Conservation (phyloP, 2,329 filamentous ascomycete species). For the Botrytis fabae region DNA sequence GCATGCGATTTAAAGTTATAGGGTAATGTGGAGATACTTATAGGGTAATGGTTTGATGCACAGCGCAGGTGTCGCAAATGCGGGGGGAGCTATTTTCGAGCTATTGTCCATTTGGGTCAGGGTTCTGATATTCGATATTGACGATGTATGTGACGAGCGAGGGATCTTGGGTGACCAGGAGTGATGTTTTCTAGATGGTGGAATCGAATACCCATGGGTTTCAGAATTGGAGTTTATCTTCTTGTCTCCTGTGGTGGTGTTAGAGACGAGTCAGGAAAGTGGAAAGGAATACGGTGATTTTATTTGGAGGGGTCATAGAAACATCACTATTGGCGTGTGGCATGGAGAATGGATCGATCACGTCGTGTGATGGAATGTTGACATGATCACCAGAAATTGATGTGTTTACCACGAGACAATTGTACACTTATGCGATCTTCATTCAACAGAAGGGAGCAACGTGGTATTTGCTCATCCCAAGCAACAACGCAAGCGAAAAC, state of each 20-base stretch:
- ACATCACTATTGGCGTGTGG: neutral
- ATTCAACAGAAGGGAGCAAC: neutral
- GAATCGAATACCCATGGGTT: neutral
- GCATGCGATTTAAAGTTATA: neutral
- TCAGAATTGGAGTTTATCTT: neutral
- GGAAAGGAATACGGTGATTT: neutral
- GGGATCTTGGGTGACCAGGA: neutral
- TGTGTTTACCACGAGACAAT: neutral
- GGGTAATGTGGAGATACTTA: slow-evolving; percentile 5
- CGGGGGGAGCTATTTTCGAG: slow-evolving; percentile 1
- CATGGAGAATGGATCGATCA: neutral
- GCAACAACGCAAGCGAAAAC: neutral
- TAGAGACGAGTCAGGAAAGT: neutral
- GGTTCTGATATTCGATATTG: neutral
- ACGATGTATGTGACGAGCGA: neutral
- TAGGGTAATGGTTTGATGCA: neutral
- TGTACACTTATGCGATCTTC: neutral
- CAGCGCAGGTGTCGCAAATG: neutral
- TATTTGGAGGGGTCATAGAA: neutral
- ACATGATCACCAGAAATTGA: neutral
- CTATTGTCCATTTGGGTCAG: neutral
- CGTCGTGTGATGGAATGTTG: neutral
- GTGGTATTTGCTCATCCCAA: neutral
- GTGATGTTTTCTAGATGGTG: neutral
- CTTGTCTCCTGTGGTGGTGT: neutral